Base-by-base conservation (phyloP, 176 grass and related monocot species). In the Puya raimondii region DNA sequence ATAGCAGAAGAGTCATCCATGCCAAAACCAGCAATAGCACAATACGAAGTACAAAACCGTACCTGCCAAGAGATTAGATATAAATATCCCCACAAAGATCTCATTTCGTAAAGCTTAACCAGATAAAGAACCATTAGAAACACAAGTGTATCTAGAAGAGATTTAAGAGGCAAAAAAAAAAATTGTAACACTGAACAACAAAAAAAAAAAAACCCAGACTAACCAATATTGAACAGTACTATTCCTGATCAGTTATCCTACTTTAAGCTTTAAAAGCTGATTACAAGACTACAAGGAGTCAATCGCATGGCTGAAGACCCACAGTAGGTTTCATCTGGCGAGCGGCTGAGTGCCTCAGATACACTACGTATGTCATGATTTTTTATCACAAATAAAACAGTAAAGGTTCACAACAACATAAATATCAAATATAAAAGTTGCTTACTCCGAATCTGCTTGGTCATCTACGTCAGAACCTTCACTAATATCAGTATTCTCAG, bases 41-140 rank as follows among this genome's bases (percentile, higher is more conserved):
- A 49, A 99, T 99, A 15, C 90, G 89, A 66, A 99, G 74, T 47
- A 92, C 95, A 84, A 99, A 99, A 17, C 95, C 85, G 12, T 99
- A 99, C 78, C 95, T 99, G 81, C 23, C 58, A 78, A 67, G 71
- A 77, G 71, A 77, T 25, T 57, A 67, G n/a, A 72, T 52, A 57
- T 3, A 48, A 27, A 66, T 79, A 56, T 51, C 49, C 48, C 29
- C 33, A 22, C 54, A 63, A 63, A 64, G 58, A 50, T 9, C 18
- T 10, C 2, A 11, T 25, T 13, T 18, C 15, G 6, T 42, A 42
- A 42, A 5, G 33, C 33, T 42, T 42, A 42, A 42, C 33, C 33
- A 42, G 33, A 42, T 42, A 42, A 42, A 14, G 11, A 63, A n/a
- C 10, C 42, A 54, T 48, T 4, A 21, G 15, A 72, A 59, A 23